These are phyloP conservation scores for Collybia sordida DNA, from an alignment of 768 basidiomycete genomes.

Conservation along the genomic window DNA sequence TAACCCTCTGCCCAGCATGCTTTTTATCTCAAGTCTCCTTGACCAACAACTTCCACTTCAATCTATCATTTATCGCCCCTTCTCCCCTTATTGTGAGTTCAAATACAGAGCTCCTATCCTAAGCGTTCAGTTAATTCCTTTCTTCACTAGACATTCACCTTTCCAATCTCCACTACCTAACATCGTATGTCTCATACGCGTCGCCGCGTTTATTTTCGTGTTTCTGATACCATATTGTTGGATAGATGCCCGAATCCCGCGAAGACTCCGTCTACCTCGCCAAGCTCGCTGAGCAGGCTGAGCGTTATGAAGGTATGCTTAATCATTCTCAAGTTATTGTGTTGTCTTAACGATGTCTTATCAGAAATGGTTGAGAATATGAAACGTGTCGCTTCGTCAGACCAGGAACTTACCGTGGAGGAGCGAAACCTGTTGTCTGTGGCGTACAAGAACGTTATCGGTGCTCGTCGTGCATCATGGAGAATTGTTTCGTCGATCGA, in stretches of 20 bases:
- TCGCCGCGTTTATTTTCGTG: constrained; percentile 28
- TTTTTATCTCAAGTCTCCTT: constrained; percentile 61
- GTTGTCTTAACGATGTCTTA: constrained; percentile 12
- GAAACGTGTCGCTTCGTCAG: constrained; percentile 97
- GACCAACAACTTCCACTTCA: constrained; percentile 46
- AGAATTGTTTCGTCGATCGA: constrained; percentile 98
- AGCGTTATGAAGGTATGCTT: constrained; percentile 91
- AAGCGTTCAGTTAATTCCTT: constrained; percentile 5
- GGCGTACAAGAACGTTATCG: constrained; percentile 99
- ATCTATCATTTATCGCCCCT: constrained; percentile 36
- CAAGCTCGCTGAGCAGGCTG: constrained; percentile 99
- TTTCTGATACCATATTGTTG: constrained; percentile 21
- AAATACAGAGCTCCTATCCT: constrained; percentile 32
- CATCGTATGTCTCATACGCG: constrained; percentile 48
- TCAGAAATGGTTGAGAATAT: constrained; percentile 98
- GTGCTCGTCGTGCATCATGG: constrained; percentile 97
- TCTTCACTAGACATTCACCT: constrained; percentile 9
- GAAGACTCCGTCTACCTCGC: constrained; percentile 99
- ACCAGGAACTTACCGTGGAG: constrained; percentile 97
- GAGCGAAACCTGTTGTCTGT: constrained; percentile 98
- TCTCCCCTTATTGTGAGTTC: constrained; percentile 39
- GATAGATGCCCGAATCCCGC: constrained; percentile 80
- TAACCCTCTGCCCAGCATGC: constrained; percentile 73
- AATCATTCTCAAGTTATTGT: constrained; percentile 2
- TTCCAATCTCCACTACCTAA: constrained; percentile 21